Percentiles rank a stretch among this genome's conserved stretches.
Conservation (phyloP, 2,329 filamentous ascomycete genomes). For the Alternaria sp. region DNA sequence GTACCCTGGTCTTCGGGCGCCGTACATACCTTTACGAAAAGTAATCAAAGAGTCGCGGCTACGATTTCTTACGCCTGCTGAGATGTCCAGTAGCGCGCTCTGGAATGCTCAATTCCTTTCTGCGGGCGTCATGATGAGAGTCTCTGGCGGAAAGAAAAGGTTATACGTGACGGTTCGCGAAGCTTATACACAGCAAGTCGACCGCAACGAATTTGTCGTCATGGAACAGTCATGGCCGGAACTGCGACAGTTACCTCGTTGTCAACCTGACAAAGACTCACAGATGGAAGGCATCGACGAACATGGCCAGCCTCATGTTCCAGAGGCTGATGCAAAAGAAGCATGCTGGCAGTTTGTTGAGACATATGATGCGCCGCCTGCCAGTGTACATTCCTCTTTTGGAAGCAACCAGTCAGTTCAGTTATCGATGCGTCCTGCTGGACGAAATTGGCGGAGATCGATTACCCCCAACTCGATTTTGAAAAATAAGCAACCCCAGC, state of each 20-base stretch:
- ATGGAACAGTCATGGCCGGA: constrained; percentile 66
- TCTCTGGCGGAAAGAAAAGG: constrained; percentile 66
- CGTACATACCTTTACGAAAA: constrained; percentile 80
- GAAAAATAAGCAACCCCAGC: constrained; percentile 40
- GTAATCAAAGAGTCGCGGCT: constrained; percentile 76
- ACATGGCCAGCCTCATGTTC: constrained; percentile 55
- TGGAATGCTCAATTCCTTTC: constrained; percentile 77
- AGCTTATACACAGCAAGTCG: constrained; percentile 73
- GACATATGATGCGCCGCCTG: constrained; percentile 65
- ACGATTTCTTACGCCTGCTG: constrained; percentile 72
- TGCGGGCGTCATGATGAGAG: constrained; percentile 76
- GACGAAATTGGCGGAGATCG: constrained; percentile 45
- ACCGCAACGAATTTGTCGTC: constrained; percentile 28
- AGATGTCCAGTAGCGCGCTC: constrained; percentile 75
- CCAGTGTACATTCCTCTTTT: constrained; percentile 58
- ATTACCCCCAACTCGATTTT: constrained; percentile 46
- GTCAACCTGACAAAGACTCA: constrained; percentile 57
- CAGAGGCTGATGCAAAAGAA: constrained; percentile 69
- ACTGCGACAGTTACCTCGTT: constrained; percentile 68
- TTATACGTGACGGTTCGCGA: constrained; percentile 80
- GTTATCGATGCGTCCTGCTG: constrained; percentile 47
- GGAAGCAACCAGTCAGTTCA: constrained; percentile 43
- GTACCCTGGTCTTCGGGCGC: constrained; percentile 67
- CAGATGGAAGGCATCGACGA: constrained; percentile 46
- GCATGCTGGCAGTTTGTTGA: constrained; percentile 74